Evolutionary conservation across 768 basidiomycete genomes (phyloP).

Genomic region (Daedalea quercina): DNA sequence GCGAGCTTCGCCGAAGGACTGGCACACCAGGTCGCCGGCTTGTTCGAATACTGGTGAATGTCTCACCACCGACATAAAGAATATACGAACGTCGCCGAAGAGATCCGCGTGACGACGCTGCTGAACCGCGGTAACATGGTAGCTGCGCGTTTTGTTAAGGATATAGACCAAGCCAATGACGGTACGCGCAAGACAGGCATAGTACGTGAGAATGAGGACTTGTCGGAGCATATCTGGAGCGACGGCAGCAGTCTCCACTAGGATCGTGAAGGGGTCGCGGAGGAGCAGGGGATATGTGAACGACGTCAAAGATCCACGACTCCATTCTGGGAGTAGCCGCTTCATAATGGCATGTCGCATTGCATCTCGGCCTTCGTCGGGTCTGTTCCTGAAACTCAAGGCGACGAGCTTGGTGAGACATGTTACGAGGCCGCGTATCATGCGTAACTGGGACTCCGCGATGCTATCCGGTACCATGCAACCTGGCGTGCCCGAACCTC

Average conservation of each 20-base stretch:
- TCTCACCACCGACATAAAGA: conserved; percentile 86
- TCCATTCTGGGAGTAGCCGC: conserved; percentile 88
- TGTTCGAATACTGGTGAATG: conserved; percentile 87
- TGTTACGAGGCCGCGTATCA: conserved; percentile 71
- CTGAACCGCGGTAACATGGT: conserved; percentile 30
- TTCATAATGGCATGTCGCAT: conserved; percentile 85
- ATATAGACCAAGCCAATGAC: conserved; percentile 83
- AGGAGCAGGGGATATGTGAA: conserved; percentile 83
- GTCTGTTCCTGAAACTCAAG: conserved; percentile 61
- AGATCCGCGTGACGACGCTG: conserved; percentile 59
- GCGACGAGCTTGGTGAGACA: conserved; percentile 61
- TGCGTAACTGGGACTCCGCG: conserved; percentile 68
- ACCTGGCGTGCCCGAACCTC: conserved; percentile 49
- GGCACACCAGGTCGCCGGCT: conserved; percentile 72
- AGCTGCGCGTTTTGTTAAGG: conserved; percentile 63
- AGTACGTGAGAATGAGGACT: conserved; percentile 84
- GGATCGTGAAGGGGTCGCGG: conserved; percentile 83
- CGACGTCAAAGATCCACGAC: conserved; percentile 73
- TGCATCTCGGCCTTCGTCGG: conserved; percentile 71
- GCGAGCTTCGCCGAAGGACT: conserved; percentile 74
- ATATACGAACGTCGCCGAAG: conserved; percentile 83
- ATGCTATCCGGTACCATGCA: conserved; percentile 65
- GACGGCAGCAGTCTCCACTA: conserved; percentile 87
- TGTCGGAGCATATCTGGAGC: conserved; percentile 86
- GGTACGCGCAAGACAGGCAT: conserved; percentile 80